Conservation (phyloP, 106 monocot genomes). For the Dendrobium huoshanense region DNA sequence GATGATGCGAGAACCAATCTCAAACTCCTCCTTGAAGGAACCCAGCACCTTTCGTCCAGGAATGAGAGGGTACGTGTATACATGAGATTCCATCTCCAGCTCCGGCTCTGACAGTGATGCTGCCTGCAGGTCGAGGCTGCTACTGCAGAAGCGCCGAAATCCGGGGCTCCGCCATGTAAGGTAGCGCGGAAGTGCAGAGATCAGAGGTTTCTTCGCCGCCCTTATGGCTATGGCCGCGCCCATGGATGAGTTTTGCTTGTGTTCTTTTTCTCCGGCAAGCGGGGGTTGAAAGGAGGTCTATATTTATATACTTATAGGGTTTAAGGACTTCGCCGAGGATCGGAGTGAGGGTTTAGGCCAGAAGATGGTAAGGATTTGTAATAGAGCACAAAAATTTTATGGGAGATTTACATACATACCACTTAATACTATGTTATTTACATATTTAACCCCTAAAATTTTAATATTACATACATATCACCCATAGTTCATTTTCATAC, state of each 20-base stretch:
- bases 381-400: too few relatives aligned
- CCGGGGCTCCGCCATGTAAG: constrained; percentile 4
- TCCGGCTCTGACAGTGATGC: background rate
- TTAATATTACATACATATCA: too few relatives aligned
- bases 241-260: background rate
- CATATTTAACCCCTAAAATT: too few relatives aligned
- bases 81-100: background rate
- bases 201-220: background rate
- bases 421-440: too few relatives aligned
- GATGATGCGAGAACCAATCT: constrained; percentile 66
- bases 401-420: too few relatives aligned
- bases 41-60: constrained; percentile 58
- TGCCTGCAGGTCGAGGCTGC: background rate
- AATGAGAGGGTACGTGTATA: background rate
- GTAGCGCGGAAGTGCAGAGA: background rate
- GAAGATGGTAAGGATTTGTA: too few relatives aligned
- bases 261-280: background rate
- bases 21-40: constrained; percentile 75
- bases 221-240: background rate
- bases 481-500: too few relatives aligned
- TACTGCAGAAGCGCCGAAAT: constrained; percentile 3
- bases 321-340: background rate
- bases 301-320: background rate
- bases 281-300: background rate
- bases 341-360: too few relatives aligned